Evolutionary conservation across 1,284 basidiomycete genomes (phyloP).

Genomic region (Flammula alnicola): DNA sequence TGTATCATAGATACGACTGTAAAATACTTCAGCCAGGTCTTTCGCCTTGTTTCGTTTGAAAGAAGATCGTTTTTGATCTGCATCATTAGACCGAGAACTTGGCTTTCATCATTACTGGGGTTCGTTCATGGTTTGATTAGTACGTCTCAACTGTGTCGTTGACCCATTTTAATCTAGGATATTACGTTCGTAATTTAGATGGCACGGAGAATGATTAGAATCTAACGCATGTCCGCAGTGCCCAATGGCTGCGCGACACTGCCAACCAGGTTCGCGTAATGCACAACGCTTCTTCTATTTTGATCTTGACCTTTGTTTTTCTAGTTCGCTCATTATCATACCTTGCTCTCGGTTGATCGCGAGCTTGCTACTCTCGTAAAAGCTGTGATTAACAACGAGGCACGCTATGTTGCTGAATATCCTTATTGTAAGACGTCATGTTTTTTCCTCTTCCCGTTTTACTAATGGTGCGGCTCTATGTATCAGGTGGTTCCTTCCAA

Average conservation of each 20-base stretch:
- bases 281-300: neutral
- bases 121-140: slow-evolving; percentile 35
- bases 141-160: slow-evolving; percentile 11
- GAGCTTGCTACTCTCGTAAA: slow-evolving; percentile 68
- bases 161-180: slow-evolving; percentile 50
- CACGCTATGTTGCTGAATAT: slow-evolving; percentile 71
- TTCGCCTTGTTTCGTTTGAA: neutral
- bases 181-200: slow-evolving; percentile 56
- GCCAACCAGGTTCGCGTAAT: slow-evolving; percentile 64
- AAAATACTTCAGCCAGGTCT: slow-evolving; percentile 67
- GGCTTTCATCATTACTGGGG: slow-evolving; percentile 78
- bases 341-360: slow-evolving; percentile 57
- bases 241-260: slow-evolving; percentile 76
- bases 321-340: slow-evolving; percentile 71
- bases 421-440: slow-evolving; percentile 61
- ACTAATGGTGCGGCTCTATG: slow-evolving; percentile 1
- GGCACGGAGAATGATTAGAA: neutral
- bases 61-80: neutral
- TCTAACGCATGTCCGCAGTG: slow-evolving; percentile 38
- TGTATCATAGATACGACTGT: slow-evolving; percentile 84
- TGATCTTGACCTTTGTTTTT: neutral
- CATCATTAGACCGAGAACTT: slow-evolving; percentile 57
- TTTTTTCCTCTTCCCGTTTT: neutral
- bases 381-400: slow-evolving; percentile 79
- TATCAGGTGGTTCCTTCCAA: slow-evolving; percentile 65